These are phyloP conservation scores for Fusarium sp. DNA, from an alignment of 2,329 filamentous ascomycete genomes.

Conservation along the genomic window DNA sequence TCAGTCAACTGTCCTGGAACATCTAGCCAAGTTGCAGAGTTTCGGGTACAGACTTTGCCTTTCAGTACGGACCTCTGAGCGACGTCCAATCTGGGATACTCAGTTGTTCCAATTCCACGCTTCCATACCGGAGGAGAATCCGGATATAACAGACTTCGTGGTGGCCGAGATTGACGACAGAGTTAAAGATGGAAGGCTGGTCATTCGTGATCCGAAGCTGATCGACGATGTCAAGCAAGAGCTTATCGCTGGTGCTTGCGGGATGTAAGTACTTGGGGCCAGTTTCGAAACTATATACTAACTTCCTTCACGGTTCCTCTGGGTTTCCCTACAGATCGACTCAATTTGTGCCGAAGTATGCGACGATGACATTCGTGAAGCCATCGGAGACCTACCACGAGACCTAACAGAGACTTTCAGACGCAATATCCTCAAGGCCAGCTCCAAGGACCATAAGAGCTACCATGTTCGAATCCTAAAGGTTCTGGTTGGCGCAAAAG, in stretches of 20 bases:
- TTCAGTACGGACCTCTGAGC: neutral
- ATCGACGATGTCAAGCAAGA: slow-evolving; percentile 35
- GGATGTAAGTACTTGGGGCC: slow-evolving; percentile 43
- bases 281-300: too few species aligned
- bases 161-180: slow-evolving; percentile 16
- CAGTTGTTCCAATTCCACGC: neutral
- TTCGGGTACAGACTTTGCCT: neutral
- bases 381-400: slow-evolving; percentile 47
- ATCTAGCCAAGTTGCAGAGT: rapidly evolving
- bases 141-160: slow-evolving; percentile 42
- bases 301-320: slow-evolving; percentile 45
- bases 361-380: slow-evolving; percentile 51
- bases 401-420: slow-evolving; percentile 48
- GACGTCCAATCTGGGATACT: neutral
- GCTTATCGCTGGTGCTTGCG: slow-evolving; percentile 45
- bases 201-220: slow-evolving; percentile 25
- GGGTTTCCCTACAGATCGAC: slow-evolving; percentile 51
- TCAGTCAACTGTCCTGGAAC: neutral
- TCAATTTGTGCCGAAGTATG: slow-evolving; percentile 50
- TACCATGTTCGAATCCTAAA: slow-evolving; percentile 48
- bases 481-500: slow-evolving; percentile 46
- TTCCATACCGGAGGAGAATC: slow-evolving; percentile 35
- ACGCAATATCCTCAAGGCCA: slow-evolving; percentile 46
- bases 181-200: slow-evolving; percentile 15
- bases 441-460: neutral